phyloP scores from a whole-genome alignment of 306 rosid species.

The Ammopiptanthus mongolicus region DNA sequence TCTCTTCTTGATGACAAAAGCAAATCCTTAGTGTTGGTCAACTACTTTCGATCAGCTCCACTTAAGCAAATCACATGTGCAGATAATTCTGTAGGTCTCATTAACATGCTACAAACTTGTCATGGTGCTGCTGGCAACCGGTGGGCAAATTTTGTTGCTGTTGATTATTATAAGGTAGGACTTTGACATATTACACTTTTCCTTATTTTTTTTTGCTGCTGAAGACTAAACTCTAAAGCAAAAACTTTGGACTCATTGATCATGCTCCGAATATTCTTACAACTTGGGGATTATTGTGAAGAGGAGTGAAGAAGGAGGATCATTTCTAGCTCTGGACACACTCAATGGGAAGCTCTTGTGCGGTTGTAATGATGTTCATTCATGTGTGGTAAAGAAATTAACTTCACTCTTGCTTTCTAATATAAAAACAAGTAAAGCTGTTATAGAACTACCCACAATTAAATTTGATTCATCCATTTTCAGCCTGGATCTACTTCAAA shows the following conservation, averaged over 20 bases:
- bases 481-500: constrained; percentile 45
- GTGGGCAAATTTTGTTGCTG: constrained; percentile 65
- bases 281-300: constrained; percentile 20
- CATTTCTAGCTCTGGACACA: constrained; percentile 66
- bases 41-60: constrained; percentile 49
- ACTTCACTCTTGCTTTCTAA: background rate
- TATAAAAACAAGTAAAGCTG: background rate
- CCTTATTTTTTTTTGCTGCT: background rate
- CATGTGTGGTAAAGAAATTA: constrained; percentile 44
- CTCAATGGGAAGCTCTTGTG: constrained; percentile 70
- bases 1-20: constrained; percentile 53
- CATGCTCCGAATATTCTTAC: background rate
- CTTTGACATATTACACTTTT: background rate
- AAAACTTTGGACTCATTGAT: background rate
- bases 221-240: background rate
- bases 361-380: constrained; percentile 51
- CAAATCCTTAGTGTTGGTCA: constrained; percentile 66
- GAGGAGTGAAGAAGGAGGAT: constrained; percentile 80
- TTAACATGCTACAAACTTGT: constrained; percentile 50
- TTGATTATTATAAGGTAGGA: constrained; percentile 66
- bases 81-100: constrained; percentile 42
- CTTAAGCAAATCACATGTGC: constrained; percentile 40
- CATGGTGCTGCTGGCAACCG: constrained; percentile 46
- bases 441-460: background rate
- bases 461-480: constrained; percentile 11